These are phyloP conservation scores for Candida maesae DNA, from an alignment of 805 yeast species.

Conservation along the genomic window DNA sequence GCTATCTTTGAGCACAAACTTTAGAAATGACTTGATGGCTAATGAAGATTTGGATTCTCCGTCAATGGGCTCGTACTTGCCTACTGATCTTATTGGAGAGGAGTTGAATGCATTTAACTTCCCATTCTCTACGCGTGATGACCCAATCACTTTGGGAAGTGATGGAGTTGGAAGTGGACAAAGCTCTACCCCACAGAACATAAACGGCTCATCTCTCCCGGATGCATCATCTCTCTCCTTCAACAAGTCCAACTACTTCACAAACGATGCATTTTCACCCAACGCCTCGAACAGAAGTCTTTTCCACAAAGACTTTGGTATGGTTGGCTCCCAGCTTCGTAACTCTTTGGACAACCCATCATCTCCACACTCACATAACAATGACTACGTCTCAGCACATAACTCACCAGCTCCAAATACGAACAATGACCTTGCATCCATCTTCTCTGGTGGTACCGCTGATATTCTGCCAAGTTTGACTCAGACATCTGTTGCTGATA, in stretches of 20 bases:
- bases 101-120: conserved; percentile 18
- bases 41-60: conserved; percentile 31
- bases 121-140: conserved; percentile 2
- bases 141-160: background rate
- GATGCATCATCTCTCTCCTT: conserved; percentile 3
- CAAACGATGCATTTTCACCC: conserved; percentile 10
- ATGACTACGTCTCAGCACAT: conserved; percentile 23
- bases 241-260: conserved; percentile 6
- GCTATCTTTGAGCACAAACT: conserved; percentile 12
- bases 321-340: conserved; percentile 14
- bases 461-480: conserved; percentile 7
- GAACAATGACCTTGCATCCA: conserved; percentile 22
- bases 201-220: conserved; percentile 2
- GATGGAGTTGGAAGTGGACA: conserved; percentile 7
- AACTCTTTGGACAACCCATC: conserved; percentile 17
- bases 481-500: conserved; percentile 6
- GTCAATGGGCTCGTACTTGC: conserved; percentile 33
- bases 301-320: conserved; percentile 18
- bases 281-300: conserved; percentile 19
- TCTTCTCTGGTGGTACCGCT: conserved; percentile 24
- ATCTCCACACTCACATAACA: conserved; percentile 18
- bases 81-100: conserved; percentile 31
- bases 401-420: conserved; percentile 21
- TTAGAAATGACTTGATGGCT: conserved; percentile 1
- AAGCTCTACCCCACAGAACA: conserved; percentile 8